phyloP scores from a whole-genome alignment of 2,329 filamentous ascomycete species.

The Tolypocladium album region DNA sequence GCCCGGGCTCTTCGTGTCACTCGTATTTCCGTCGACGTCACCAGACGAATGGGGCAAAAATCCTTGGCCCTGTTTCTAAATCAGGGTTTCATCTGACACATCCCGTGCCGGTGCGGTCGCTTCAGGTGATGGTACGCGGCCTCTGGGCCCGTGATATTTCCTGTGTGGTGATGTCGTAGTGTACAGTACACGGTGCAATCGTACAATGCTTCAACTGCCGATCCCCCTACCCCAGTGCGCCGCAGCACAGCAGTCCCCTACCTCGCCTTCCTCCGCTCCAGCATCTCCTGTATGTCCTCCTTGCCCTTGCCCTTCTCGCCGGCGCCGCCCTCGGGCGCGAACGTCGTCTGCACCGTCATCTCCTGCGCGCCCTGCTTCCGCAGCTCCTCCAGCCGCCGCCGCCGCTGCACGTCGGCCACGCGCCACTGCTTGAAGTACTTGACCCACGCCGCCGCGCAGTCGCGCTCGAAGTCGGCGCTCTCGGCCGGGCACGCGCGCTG shows the following conservation, averaged over 20 bases:
- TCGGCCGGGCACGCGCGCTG: slow-evolving; percentile 28
- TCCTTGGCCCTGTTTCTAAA: neutral
- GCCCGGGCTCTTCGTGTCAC: neutral
- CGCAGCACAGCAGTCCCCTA: neutral
- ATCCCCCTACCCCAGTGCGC: too few relatives aligned
- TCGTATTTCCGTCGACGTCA: neutral
- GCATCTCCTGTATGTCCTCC: slow-evolving; percentile 27
- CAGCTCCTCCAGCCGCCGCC: slow-evolving; percentile 65
- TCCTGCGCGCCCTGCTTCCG: slow-evolving; percentile 60
- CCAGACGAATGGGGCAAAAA: neutral
- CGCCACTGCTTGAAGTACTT: slow-evolving; percentile 97
- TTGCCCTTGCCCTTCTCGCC: slow-evolving; percentile 19
- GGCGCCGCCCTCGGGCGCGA: slow-evolving; percentile 22
- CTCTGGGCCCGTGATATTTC: neutral
- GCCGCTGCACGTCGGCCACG: slow-evolving; percentile 84
- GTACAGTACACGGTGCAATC: neutral
- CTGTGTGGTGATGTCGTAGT: neutral
- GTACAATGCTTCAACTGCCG: neutral
- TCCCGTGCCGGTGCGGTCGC: neutral
- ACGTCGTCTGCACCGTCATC: slow-evolving; percentile 33
- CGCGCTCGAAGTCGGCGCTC: slow-evolving; percentile 58
- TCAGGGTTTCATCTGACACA: neutral
- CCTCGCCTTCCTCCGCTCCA: slow-evolving; percentile 23
- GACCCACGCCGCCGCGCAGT: slow-evolving; percentile 89
- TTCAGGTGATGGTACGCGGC: neutral